A percentile compares a stretch with the other conserved stretches of the same genome.
Evolutionary conservation across 192 early-diverging fungal species (phyloP).

Genomic region (Phlyctochytrium arcticum): DNA sequence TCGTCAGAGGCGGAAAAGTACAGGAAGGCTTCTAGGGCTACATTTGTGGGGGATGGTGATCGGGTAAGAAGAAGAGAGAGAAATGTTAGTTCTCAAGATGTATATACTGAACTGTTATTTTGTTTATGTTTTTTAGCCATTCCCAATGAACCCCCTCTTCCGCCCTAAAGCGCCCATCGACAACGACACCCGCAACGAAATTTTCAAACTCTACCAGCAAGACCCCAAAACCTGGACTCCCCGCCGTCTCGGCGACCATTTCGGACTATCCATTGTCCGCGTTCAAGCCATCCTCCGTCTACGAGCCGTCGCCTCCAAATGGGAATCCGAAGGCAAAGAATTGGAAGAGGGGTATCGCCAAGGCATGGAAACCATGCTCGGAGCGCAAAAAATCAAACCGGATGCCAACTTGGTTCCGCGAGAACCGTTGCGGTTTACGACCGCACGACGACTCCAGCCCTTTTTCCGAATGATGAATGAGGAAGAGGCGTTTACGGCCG

Average conservation of each 20-base stretch:
- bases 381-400: not conserved
- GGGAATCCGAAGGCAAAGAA: constrained; percentile 55
- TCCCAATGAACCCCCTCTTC: constrained; percentile 89
- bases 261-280: constrained; percentile 73
- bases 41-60: constrained; percentile 9
- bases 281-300: constrained; percentile 88
- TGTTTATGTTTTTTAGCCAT: constrained; percentile 46
- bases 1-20: not conserved
- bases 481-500: constrained; percentile 62
- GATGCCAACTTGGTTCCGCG: not conserved
- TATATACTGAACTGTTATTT: not conserved
- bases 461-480: constrained; percentile 81
- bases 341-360: constrained; percentile 66
- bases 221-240: constrained; percentile 62
- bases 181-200: constrained; percentile 61
- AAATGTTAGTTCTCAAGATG: not conserved
- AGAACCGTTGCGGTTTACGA: constrained; percentile 33
- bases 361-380: constrained; percentile 83
- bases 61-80: not conserved
- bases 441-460: constrained; percentile 64
- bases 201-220: constrained; percentile 63
- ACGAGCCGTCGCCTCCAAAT: constrained; percentile 72
- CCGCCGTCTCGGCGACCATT: constrained; percentile 65
- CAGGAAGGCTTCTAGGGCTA: not conserved
- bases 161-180: constrained; percentile 70